Evolutionary conservation across 208 protist genomes (phyloP).

Genomic region (Wallacemonas sp.): DNA sequence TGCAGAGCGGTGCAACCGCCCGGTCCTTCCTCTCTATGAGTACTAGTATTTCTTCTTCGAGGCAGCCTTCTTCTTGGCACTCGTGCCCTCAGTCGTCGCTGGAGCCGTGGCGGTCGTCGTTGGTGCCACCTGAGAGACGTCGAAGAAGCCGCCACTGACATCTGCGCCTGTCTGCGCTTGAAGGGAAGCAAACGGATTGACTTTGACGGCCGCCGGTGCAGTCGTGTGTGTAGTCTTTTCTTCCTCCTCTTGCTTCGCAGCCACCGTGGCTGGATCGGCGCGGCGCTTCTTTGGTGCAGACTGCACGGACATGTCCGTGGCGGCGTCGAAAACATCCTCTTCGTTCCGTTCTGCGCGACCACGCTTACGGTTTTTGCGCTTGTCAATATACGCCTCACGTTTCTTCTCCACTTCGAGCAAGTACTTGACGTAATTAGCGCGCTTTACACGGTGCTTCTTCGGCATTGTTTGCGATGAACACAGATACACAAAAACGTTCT

Average conservation of each 20-base stretch:
- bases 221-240: slow-evolving; percentile 1
- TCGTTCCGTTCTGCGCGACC: slow-evolving; percentile 47
- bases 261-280: slow-evolving; percentile 12
- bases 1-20: no score
- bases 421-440: slow-evolving; percentile 80
- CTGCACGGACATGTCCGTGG: slow-evolving; percentile 15
- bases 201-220: background rate
- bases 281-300: slow-evolving; percentile 27
- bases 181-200: slow-evolving; percentile 10
- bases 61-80: slow-evolving; percentile 19
- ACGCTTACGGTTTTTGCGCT: slow-evolving; percentile 69
- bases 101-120: background rate
- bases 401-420: slow-evolving; percentile 71
- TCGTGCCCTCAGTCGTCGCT: background rate
- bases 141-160: slow-evolving; percentile 4
- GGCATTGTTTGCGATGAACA: slow-evolving; percentile 42
- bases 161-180: background rate
- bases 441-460: slow-evolving; percentile 90
- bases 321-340: slow-evolving; percentile 33
- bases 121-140: slow-evolving; percentile 13
- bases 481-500: background rate
- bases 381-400: slow-evolving; percentile 70
- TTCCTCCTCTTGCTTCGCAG: slow-evolving; percentile 16
- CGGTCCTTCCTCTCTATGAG: background rate
- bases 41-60: slow-evolving; percentile 3